phyloP scores from a whole-genome alignment of 139 green algal genomes.

The Diplosphaera chodatii region DNA sequence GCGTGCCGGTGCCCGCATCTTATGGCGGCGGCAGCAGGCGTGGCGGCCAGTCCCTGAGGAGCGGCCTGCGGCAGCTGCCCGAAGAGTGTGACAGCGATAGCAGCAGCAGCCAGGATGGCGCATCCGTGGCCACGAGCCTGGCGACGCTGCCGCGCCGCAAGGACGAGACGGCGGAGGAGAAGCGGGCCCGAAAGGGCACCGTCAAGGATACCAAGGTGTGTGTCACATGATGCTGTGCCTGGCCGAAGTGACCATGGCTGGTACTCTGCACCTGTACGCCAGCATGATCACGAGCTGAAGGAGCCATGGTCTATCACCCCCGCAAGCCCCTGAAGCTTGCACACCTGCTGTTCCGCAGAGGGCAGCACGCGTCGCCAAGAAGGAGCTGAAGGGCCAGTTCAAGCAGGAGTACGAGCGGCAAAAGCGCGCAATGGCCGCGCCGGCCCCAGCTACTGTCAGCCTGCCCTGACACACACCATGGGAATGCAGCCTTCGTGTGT shows the following conservation, averaged over 20 bases:
- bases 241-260: too few relatives aligned
- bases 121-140: background rate
- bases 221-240: too few relatives aligned
- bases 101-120: conserved; percentile 3
- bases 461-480: too few relatives aligned
- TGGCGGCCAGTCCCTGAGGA: too few relatives aligned
- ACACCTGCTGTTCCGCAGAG: conserved; percentile 22
- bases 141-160: conserved; percentile 33
- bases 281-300: too few relatives aligned
- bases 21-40: background rate
- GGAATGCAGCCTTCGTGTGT: too few relatives aligned
- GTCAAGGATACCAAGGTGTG: conserved; percentile 69
- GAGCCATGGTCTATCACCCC: too few relatives aligned
- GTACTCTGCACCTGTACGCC: too few relatives aligned
- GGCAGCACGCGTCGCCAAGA: conserved; percentile 65
- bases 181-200: conserved; percentile 64
- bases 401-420: conserved; percentile 50
- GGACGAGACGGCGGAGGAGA: conserved; percentile 76
- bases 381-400: conserved; percentile 74
- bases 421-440: conserved; percentile 34
- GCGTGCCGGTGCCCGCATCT: background rate
- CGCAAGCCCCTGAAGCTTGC: too few relatives aligned
- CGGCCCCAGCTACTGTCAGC: background rate
- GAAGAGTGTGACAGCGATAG: background rate
- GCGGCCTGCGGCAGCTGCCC: background rate